A percentile compares a stretch with the other conserved stretches of the same genome.
These are phyloP conservation scores for Bolboschoenus planiculmis DNA, from an alignment of 176 grass and related monocot species.

Conservation along the genomic window DNA sequence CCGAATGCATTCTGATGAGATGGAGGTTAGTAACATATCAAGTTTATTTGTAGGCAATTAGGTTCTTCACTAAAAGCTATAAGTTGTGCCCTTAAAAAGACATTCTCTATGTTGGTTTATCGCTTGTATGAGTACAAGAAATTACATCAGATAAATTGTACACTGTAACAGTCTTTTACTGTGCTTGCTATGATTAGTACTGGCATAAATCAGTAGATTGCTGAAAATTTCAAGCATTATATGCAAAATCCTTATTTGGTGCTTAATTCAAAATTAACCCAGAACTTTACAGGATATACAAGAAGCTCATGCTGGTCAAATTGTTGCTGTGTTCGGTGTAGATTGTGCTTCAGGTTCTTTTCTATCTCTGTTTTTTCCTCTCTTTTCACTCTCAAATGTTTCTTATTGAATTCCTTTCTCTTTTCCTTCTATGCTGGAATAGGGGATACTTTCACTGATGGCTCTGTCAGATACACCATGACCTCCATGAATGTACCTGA, in stretches of 20 bases:
- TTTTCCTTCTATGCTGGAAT: slow-evolving; percentile 21
- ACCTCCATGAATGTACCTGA: slow-evolving; percentile 99
- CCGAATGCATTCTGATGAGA: slow-evolving; percentile 93
- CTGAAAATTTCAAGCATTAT: not conserved
- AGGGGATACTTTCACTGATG: slow-evolving; percentile 99
- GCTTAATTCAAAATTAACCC: not conserved
- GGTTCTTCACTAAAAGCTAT: slow-evolving; percentile 1
- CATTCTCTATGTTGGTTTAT: not conserved
- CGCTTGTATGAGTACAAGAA: not conserved
- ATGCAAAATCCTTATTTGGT: not conserved
- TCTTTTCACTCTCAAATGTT: not conserved
- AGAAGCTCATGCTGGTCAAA: slow-evolving; percentile 94
- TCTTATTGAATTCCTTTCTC: not conserved
- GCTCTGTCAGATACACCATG: slow-evolving; percentile 92
- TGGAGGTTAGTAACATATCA: slow-evolving; percentile 60
- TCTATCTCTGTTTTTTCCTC: slow-evolving; percentile 8
- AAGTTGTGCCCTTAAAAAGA: not conserved
- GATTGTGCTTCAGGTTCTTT: slow-evolving; percentile 79
- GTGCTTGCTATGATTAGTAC: not conserved
- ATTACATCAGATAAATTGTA: not conserved
- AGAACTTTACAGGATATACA: slow-evolving; percentile 77
- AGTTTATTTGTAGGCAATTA: not conserved
- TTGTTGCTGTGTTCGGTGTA: slow-evolving; percentile 97
- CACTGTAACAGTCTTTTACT: not conserved
- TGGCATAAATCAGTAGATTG: not conserved